A percentile compares a stretch with the other conserved stretches of the same genome.
phyloP scores from a whole-genome alignment of 331 rosid species.

The Saraca asoca region DNA sequence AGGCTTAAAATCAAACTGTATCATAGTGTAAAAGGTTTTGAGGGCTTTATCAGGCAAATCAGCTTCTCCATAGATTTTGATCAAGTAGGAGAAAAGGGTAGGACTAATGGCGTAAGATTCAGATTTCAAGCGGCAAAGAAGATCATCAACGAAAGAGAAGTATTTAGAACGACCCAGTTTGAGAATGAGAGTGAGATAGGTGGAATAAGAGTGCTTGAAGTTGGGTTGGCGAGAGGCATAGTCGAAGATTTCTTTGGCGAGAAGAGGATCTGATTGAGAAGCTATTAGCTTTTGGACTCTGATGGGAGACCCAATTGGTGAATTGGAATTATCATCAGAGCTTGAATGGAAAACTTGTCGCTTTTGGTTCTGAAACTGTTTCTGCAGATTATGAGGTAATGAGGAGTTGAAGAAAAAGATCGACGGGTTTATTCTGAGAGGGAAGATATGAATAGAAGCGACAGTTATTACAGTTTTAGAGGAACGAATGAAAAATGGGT shows the following conservation, averaged over 20 bases:
- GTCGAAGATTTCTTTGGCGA: constrained; percentile 78
- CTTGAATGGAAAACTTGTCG: constrained; percentile 6
- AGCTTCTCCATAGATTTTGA: constrained; percentile 70
- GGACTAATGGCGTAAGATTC: constrained; percentile 47
- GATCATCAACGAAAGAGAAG: constrained; percentile 64
- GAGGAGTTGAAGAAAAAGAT: constrained; percentile 31
- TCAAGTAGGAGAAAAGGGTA: constrained; percentile 58
- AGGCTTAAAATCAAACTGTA: constrained; percentile 61
- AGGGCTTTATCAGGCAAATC: constrained; percentile 66
- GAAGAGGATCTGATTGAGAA: constrained; percentile 74
- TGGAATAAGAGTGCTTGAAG: constrained; percentile 71
- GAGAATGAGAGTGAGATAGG: constrained; percentile 65
- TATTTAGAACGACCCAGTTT: constrained; percentile 65
- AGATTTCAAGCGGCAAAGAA: constrained; percentile 55
- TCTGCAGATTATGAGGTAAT: constrained; percentile 26
- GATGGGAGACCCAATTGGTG: constrained; percentile 56
- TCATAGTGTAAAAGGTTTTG: constrained; percentile 60
- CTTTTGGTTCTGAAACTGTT: constrained; percentile 18
- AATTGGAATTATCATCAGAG: neutral
- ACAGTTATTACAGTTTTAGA: constrained; percentile 11
- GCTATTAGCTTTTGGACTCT: constrained; percentile 81
- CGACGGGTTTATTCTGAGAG: neutral
- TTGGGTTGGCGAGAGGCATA: constrained; percentile 62
- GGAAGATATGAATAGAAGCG: constrained; percentile 11
- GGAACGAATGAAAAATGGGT: constrained; percentile 18